Conservation (phyloP, 345 rosid genomes). For the Carallia pectinifolia region DNA sequence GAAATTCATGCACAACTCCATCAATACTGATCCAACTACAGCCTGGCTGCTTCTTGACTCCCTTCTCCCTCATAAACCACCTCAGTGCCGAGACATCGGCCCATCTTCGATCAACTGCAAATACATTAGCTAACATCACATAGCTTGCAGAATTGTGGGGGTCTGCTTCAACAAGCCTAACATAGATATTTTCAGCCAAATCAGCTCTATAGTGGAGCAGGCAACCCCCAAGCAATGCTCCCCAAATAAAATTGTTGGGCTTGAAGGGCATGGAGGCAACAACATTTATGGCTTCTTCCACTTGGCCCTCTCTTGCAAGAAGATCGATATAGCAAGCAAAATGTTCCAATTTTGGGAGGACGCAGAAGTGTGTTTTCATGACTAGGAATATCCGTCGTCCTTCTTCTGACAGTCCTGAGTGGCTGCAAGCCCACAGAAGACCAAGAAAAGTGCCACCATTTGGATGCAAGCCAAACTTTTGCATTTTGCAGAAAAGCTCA, state of each 20-base stretch:
- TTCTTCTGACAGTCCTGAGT: conserved; percentile 33
- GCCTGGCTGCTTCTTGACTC: conserved; percentile 47
- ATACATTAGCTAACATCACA: conserved; percentile 41
- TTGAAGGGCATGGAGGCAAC: conserved; percentile 40
- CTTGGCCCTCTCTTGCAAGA: conserved; percentile 37
- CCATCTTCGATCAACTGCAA: conserved; percentile 39
- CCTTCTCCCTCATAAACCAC: conserved; percentile 40
- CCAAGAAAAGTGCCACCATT: conserved; percentile 44
- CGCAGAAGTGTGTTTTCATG: conserved; percentile 24
- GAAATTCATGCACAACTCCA: conserved; percentile 39
- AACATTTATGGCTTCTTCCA: conserved; percentile 41
- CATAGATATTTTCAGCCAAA: conserved; percentile 29
- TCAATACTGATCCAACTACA: conserved; percentile 39
- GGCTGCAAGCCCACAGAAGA: conserved; percentile 42
- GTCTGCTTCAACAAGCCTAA: conserved; percentile 35
- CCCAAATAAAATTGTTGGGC: conserved; percentile 47
- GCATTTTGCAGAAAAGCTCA: conserved; percentile 31
- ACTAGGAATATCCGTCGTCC: conserved; percentile 34
- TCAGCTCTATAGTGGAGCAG: conserved; percentile 37
- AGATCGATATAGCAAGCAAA: conserved; percentile 47
- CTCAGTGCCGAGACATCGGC: conserved; percentile 32
- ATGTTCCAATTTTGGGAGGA: conserved; percentile 37
- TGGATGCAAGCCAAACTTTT: conserved; percentile 24
- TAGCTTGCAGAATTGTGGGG: conserved; percentile 42
- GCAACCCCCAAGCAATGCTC: conserved; percentile 47